These are phyloP conservation scores for Asterionellopsis glacialis DNA, from an alignment of 108 stramenopile genomes.

Conservation along the genomic window DNA sequence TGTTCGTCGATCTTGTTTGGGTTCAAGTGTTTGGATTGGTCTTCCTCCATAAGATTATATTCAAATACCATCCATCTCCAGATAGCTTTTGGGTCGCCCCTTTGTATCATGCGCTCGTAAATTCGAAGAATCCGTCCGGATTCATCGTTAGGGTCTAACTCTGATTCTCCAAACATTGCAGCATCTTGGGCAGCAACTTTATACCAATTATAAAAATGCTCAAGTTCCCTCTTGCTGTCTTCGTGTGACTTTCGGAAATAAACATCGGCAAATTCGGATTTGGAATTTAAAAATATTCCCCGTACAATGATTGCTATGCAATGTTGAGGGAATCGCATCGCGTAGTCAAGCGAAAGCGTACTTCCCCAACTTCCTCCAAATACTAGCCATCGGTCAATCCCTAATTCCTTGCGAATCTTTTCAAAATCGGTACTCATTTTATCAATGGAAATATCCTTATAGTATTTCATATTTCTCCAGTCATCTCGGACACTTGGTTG, in stretches of 20 bases:
- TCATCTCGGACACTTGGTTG: slow-evolving; percentile 35
- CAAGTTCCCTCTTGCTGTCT: slow-evolving; percentile 11
- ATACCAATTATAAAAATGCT: slow-evolving; percentile 18
- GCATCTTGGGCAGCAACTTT: slow-evolving; percentile 12
- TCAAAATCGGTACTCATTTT: slow-evolving; percentile 47
- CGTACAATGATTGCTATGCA: slow-evolving; percentile 40
- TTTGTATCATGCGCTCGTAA: slow-evolving; percentile 27
- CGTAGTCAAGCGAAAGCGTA: slow-evolving; percentile 44
- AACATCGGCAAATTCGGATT: slow-evolving; percentile 19
- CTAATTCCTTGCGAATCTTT: slow-evolving; percentile 28
- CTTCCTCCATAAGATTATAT: slow-evolving; percentile 41
- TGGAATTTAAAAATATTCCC: slow-evolving; percentile 50
- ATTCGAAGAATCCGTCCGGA: slow-evolving; percentile 9
- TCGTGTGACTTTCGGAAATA: slow-evolving; percentile 18
- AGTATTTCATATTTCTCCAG: slow-evolving; percentile 27
- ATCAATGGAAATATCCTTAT: slow-evolving; percentile 29
- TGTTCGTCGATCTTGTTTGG: slow-evolving; percentile 17
- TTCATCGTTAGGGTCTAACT: slow-evolving; percentile 23
- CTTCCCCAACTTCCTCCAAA: slow-evolving; percentile 57
- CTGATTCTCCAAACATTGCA: neutral
- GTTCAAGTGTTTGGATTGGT: slow-evolving; percentile 19
- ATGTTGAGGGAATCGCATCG: slow-evolving; percentile 33
- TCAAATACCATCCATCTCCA: slow-evolving; percentile 36
- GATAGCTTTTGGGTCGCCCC: slow-evolving; percentile 24
- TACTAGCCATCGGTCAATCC: slow-evolving; percentile 53